Conservation (phyloP, 768 basidiomycete genomes). For the Asterophora parasitica region DNA sequence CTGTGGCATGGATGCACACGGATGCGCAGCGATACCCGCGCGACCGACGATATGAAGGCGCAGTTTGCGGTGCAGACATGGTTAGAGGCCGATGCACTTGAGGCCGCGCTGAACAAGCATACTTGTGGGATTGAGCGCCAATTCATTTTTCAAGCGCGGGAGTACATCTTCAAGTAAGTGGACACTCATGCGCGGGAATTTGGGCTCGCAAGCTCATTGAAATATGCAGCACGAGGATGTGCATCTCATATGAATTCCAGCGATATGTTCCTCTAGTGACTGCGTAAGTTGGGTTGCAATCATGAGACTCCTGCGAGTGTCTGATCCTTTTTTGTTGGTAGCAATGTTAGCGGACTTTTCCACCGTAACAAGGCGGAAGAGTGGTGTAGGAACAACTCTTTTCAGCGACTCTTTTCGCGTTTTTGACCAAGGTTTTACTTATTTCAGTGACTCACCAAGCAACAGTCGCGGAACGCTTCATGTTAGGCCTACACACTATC, state of each 20-base stretch:
- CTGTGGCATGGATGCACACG: slow-evolving; percentile 71
- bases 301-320: background rate
- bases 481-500: slow-evolving; percentile 54
- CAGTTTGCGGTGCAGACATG: slow-evolving; percentile 65
- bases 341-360: slow-evolving; percentile 41
- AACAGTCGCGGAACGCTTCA: slow-evolving; percentile 52
- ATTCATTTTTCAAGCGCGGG: slow-evolving; percentile 65
- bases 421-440: slow-evolving; percentile 6
- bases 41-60: slow-evolving; percentile 47
- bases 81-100: slow-evolving; percentile 65
- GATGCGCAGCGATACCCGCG: slow-evolving; percentile 41
- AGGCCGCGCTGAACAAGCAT: slow-evolving; percentile 57
- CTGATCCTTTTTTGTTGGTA: slow-evolving; percentile 16
- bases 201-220: slow-evolving; percentile 4
- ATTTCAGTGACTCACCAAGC: slow-evolving; percentile 56
- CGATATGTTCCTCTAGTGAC: slow-evolving; percentile 56
- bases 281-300: slow-evolving; percentile 33
- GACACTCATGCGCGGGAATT: slow-evolving; percentile 5
- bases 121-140: slow-evolving; percentile 64
- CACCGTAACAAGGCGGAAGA: slow-evolving; percentile 57
- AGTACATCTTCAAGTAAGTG: slow-evolving; percentile 78
- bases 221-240: slow-evolving; percentile 55
- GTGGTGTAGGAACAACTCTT: slow-evolving; percentile 56
- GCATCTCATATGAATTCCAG: slow-evolving; percentile 65
- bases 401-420: background rate